Conservation (phyloP, 805 yeast species). For the Pichia californica region DNA sequence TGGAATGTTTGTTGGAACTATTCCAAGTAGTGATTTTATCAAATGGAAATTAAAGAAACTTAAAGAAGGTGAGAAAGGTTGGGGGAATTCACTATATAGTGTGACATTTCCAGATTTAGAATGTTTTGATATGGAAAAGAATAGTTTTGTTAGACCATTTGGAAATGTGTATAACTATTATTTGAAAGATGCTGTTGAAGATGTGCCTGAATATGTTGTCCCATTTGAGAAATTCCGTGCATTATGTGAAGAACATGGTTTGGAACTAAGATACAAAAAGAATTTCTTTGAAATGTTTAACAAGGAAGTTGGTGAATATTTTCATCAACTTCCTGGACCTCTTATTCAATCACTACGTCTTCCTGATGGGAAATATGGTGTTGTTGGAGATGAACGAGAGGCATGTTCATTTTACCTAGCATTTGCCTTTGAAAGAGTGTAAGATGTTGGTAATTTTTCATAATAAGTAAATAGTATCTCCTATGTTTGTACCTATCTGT, state of each 20-base stretch:
- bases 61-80: slow-evolving; percentile 46
- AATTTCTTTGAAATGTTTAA: slow-evolving; percentile 79
- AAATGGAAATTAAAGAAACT: slow-evolving; percentile 55
- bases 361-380: slow-evolving; percentile 75
- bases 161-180: slow-evolving; percentile 82
- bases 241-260: slow-evolving; percentile 75
- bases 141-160: slow-evolving; percentile 62
- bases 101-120: slow-evolving; percentile 64
- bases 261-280: slow-evolving; percentile 64
- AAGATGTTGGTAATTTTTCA: too few relatives aligned
- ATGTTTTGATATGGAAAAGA: slow-evolving; percentile 52
- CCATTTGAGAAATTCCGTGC: slow-evolving; percentile 85
- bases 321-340: slow-evolving; percentile 47
- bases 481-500: too few relatives aligned
- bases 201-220: slow-evolving; percentile 94
- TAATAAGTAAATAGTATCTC: too few relatives aligned
- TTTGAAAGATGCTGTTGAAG: slow-evolving; percentile 88
- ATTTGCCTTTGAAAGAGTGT: slow-evolving; percentile 59
- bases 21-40: slow-evolving; percentile 85
- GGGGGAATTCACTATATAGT: slow-evolving; percentile 82
- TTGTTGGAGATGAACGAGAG: slow-evolving; percentile 85
- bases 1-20: slow-evolving; percentile 88
- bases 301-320: slow-evolving; percentile 67
- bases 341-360: slow-evolving; percentile 64
- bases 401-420: slow-evolving; percentile 80